Evolutionary conservation across 352 stramenopile species (phyloP).

Genomic region (Pythium phragmiticola): DNA sequence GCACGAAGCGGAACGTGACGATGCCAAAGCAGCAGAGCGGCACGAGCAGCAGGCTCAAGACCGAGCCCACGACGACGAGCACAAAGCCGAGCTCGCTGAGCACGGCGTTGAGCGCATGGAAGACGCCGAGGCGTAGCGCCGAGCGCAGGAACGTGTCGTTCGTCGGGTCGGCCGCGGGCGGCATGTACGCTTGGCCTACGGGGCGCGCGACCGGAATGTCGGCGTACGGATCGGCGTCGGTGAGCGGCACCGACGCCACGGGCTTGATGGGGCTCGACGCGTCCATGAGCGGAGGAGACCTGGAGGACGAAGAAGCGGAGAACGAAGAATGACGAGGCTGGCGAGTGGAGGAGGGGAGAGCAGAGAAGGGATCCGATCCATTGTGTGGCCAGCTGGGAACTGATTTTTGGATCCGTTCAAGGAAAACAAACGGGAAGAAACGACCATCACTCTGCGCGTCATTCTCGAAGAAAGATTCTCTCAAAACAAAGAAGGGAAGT

Average conservation of each 20-base stretch:
- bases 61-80: conserved; percentile 36
- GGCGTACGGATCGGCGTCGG: conserved; percentile 14
- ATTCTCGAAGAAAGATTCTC: conserved; percentile 1
- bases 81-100: conserved; percentile 46
- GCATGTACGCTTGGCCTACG: conserved; percentile 16
- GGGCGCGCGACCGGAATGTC: conserved; percentile 28
- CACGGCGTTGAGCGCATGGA: conserved; percentile 58
- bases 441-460: conserved; percentile 5
- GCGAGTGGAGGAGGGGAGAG: not conserved
- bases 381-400: not conserved
- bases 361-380: not conserved
- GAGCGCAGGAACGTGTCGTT: conserved; percentile 31
- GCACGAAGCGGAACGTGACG: conserved; percentile 47
- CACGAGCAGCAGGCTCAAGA: conserved; percentile 38
- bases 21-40: conserved; percentile 66
- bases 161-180: conserved; percentile 1
- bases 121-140: conserved; percentile 53
- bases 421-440: not conserved
- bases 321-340: conserved; percentile 2
- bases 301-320: not conserved
- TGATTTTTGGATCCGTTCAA: not conserved
- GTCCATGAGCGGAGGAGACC: conserved; percentile 1
- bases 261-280: conserved; percentile 31
- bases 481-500: too few species aligned
- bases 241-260: conserved; percentile 6